Percentiles rank a stretch among this genome's conserved stretches.
Evolutionary conservation across 2,329 filamentous ascomycete species (phyloP).

Genomic region (Clonostachys rhizophaga): DNA sequence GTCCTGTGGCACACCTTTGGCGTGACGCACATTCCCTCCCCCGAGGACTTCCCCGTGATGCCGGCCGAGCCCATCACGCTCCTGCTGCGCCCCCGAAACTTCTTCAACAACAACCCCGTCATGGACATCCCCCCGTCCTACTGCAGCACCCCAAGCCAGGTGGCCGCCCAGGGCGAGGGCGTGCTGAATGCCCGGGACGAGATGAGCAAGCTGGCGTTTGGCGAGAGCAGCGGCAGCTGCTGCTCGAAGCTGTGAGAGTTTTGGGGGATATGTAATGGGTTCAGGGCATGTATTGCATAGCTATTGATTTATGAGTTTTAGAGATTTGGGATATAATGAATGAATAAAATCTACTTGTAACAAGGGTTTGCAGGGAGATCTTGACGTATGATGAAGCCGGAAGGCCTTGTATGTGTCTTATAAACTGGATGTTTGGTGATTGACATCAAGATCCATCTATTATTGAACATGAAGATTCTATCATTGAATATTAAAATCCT

Average conservation of each 20-base stretch:
- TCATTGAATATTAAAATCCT: too few relatives aligned
- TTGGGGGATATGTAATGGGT: not conserved
- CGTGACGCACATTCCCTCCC: constrained; percentile 81
- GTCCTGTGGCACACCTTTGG: constrained; percentile 96
- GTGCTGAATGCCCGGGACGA: constrained; percentile 42
- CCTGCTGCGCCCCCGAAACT: constrained; percentile 73
- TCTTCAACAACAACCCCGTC: constrained; percentile 75
- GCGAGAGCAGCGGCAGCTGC: not conserved
- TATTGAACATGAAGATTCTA: too few relatives aligned
- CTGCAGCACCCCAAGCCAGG: constrained; percentile 66
- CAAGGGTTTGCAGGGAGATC: too few relatives aligned
- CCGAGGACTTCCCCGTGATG: constrained; percentile 93
- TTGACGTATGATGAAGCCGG: too few relatives aligned
- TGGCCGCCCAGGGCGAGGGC: constrained; percentile 32
- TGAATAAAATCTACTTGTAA: too few relatives aligned
- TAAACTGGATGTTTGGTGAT: too few relatives aligned
- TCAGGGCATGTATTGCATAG: too few relatives aligned
- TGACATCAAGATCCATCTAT: too few relatives aligned
- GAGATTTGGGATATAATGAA: too few relatives aligned
- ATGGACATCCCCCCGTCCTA: constrained; percentile 78
- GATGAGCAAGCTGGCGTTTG: constrained; percentile 34
- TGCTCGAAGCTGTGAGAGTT: not conserved
- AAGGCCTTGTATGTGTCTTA: too few relatives aligned
- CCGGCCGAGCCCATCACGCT: constrained; percentile 81
- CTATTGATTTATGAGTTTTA: too few relatives aligned